phyloP scores from a whole-genome alignment of 179 eudicot species.

The Patellifolia procumbens region DNA sequence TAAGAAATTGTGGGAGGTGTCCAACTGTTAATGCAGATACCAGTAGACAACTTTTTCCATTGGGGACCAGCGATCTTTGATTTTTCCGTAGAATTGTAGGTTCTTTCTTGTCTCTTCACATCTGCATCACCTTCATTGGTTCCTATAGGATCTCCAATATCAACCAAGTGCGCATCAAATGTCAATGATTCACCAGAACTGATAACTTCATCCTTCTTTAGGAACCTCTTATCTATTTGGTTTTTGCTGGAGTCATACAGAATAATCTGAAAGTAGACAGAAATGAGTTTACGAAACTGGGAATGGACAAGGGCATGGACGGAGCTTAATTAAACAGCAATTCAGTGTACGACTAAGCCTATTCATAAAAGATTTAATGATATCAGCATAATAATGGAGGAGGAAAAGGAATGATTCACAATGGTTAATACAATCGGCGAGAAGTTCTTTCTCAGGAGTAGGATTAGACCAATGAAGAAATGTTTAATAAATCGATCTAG shows the following conservation, averaged over 20 bases:
- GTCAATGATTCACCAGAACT: constrained; percentile 58
- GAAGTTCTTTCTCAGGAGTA: neutral
- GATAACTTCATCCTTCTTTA: constrained; percentile 66
- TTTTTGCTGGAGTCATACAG: constrained; percentile 63
- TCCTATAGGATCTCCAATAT: constrained; percentile 59
- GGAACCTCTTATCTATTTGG: constrained; percentile 64
- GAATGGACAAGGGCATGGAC: neutral
- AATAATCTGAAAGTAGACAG: constrained; percentile 44
- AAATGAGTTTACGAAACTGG: neutral
- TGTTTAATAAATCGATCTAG: too few species aligned
- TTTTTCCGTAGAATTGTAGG: constrained; percentile 22
- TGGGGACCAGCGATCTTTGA: constrained; percentile 23
- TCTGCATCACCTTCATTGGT: constrained; percentile 38
- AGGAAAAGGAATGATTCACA: neutral
- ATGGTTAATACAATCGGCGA: neutral
- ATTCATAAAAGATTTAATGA: neutral
- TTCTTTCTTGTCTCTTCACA: constrained; percentile 32
- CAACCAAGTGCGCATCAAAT: constrained; percentile 72
- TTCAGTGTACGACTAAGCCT: neutral
- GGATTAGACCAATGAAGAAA: neutral
- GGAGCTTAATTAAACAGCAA: neutral
- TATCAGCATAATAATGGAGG: neutral
- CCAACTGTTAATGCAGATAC: constrained; percentile 29
- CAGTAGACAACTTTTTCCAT: constrained; percentile 24
- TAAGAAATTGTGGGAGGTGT: neutral